phyloP scores from a whole-genome alignment of 108 stramenopile species.

The Cyclotella kingstonii region DNA sequence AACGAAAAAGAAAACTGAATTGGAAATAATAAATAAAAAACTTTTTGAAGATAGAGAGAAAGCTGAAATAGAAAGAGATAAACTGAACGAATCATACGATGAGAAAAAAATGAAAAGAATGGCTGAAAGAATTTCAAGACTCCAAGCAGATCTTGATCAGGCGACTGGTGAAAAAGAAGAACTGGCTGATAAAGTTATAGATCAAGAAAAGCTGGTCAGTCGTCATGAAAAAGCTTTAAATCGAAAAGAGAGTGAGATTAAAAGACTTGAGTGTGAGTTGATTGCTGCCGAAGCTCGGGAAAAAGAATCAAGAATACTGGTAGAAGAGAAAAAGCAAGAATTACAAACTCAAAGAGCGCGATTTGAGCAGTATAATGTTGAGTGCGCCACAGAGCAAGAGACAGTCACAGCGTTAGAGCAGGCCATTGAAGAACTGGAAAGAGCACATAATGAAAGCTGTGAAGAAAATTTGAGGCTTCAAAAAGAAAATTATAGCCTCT shows the following conservation, averaged over 20 bases:
- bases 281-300: slow-evolving; percentile 20
- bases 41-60: slow-evolving; percentile 8
- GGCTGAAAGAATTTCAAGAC: slow-evolving; percentile 17
- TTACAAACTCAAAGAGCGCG: slow-evolving; percentile 11
- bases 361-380: slow-evolving; percentile 28
- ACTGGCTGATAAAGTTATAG: slow-evolving; percentile 12
- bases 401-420: slow-evolving; percentile 29
- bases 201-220: slow-evolving; percentile 17
- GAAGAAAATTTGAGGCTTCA: slow-evolving; percentile 22
- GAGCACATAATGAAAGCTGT: slow-evolving; percentile 18
- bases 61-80: slow-evolving; percentile 11
- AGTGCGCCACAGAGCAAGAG: slow-evolving; percentile 36
- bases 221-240: slow-evolving; percentile 1
- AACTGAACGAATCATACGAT: slow-evolving; percentile 3
- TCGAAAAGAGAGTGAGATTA: slow-evolving; percentile 20
- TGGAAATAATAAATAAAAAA: slow-evolving; percentile 11
- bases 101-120: slow-evolving; percentile 6
- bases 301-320: slow-evolving; percentile 9
- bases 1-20: slow-evolving; percentile 12
- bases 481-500: slow-evolving; percentile 25
- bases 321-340: slow-evolving; percentile 23
- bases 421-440: slow-evolving; percentile 33
- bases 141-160: slow-evolving; percentile 18
- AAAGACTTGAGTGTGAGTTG: slow-evolving; percentile 8
- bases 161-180: slow-evolving; percentile 18